Conservation (phyloP, 2,329 filamentous ascomycete genomes). For the Blumeria graminis region DNA sequence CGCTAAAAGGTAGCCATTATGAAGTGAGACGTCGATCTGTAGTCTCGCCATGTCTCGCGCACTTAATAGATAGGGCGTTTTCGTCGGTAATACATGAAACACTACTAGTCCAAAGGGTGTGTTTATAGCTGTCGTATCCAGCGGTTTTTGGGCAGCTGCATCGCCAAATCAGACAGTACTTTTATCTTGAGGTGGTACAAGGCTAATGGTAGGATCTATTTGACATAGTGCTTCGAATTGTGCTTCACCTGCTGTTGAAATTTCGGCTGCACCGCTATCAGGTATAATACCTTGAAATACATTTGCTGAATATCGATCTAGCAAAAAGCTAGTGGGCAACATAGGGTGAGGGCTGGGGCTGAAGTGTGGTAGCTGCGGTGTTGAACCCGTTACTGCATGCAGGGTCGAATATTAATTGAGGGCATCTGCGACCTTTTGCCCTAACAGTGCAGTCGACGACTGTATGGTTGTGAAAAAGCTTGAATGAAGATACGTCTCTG, state of each 20-base stretch:
- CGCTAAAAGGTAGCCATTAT: not conserved
- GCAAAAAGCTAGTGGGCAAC: not conserved
- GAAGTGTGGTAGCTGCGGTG: not conserved
- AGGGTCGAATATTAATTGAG: not conserved
- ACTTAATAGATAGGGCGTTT: not conserved
- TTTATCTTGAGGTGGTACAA: not conserved
- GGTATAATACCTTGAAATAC: not conserved
- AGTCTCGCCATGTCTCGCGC: not conserved
- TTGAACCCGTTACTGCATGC: not conserved
- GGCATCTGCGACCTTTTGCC: not conserved
- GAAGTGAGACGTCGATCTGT: not conserved
- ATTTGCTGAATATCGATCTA: not conserved
- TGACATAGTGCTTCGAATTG: not conserved
- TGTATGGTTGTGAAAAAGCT: not conserved
- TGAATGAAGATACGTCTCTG: not conserved
- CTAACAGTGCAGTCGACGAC: not conserved
- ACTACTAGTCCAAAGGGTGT: not conserved
- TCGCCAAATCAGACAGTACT: not conserved
- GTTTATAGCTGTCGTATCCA: not conserved
- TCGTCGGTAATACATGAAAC: not conserved
- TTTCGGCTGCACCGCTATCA: not conserved
- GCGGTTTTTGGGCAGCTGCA: not conserved
- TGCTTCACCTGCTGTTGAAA: not conserved
- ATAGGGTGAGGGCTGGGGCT: not conserved
- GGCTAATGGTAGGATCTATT: not conserved